Base-by-base conservation (phyloP, 2,329 filamentous ascomycete species). In the Claviceps pusilla region DNA sequence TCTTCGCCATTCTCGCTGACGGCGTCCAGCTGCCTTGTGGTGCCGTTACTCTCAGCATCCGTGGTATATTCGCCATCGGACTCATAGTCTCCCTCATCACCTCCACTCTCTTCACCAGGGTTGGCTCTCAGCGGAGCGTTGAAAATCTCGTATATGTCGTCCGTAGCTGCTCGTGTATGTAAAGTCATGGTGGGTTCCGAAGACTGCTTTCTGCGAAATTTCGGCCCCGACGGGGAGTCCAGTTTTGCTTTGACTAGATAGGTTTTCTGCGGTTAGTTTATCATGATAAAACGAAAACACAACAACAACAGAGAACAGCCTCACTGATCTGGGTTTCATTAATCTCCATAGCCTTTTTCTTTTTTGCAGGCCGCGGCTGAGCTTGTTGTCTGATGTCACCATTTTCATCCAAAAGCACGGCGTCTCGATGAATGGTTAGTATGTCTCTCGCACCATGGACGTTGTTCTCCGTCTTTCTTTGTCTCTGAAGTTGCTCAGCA, bases 141-240 rank as follows among this genome's bases (percentile, higher is more conserved):
- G 71, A 97, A 98, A 50, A 98, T 88, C 55, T 89, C 89, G 63
- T 97, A 97, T 52, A 98, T 96, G 61, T 98, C 93, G 61, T 97
- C 90, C 58, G 91, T 96, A 4, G 93, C 93, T 59, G 93, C 91
- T 62, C 82, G 87, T 12, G 93, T 98, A 65, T 97, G 89, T 59
- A 98, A 80, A 0, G 93, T 98, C 90, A 98, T 96, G 1, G 93
- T 98, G n/a, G 90, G 87, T 68, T 97, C 91, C 52, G 77, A 73
- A 2, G 69, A 59, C 60, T 83, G 83, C 66, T 86, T 93, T 67
- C 87, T 87, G 59, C 84, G 86, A 54, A 91, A 77, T 68, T 94
- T 97, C 4, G 82, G 83, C n/a, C 83, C 80, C 0, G 87, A 87
- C 0, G 90, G 91, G 2, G 91, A 96, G 63, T 93, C 88, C 54